Conservation (phyloP, 2,329 filamentous ascomycete genomes). For the Ophiocordyceps camponoti-saundersi region DNA sequence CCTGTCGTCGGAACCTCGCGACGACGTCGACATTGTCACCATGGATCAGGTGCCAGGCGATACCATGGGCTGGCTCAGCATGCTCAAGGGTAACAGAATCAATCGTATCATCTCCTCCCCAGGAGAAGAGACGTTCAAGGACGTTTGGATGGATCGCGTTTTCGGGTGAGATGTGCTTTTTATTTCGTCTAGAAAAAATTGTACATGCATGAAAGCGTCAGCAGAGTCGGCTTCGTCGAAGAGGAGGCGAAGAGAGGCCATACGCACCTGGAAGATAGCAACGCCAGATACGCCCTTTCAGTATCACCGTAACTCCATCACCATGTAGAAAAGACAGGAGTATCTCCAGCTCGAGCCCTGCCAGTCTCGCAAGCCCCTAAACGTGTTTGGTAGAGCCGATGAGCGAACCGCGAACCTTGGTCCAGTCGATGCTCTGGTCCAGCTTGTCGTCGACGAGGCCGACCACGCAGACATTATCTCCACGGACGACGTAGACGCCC, state of each 20-base stretch:
- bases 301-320: conserved; percentile 3
- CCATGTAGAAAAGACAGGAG: conserved; percentile 1
- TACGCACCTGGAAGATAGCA: conserved; percentile 7
- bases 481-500: conserved; percentile 80
- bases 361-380: conserved; percentile 16
- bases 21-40: conserved; percentile 20
- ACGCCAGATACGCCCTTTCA: background rate
- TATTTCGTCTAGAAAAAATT: background rate
- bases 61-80: conserved; percentile 57
- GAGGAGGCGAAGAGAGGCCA: background rate
- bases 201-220: too few relatives aligned
- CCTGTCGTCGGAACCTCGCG: conserved; percentile 22
- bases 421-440: conserved; percentile 85
- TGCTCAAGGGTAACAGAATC: conserved; percentile 61
- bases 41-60: conserved; percentile 48
- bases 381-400: conserved; percentile 74
- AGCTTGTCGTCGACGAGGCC: conserved; percentile 81
- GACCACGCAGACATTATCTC: conserved; percentile 84
- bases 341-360: background rate
- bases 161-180: conserved; percentile 26
- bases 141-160: conserved; percentile 45
- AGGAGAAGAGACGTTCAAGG: conserved; percentile 49
- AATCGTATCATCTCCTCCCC: conserved; percentile 55
- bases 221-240: background rate
- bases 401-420: conserved; percentile 67